Conservation (phyloP, 768 basidiomycete genomes). For the Mycena epipterygia region DNA sequence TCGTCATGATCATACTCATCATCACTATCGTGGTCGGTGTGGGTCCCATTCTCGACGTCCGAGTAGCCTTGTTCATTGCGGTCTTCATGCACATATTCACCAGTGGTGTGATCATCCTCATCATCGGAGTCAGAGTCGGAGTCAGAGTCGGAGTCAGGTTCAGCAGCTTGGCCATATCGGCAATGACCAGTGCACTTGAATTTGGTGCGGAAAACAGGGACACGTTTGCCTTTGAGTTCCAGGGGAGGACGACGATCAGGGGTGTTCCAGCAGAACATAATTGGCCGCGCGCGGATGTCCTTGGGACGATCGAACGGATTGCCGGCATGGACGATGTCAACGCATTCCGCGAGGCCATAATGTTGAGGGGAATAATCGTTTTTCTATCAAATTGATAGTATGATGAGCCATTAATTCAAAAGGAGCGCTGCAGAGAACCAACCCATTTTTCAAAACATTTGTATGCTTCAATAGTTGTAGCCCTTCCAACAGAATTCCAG, state of each 20-base stretch:
- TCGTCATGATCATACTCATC: neutral
- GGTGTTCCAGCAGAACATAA: conserved; percentile 21
- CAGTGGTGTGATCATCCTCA: neutral
- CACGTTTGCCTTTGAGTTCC: neutral
- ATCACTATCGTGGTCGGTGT: no score
- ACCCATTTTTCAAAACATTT: conserved; percentile 14
- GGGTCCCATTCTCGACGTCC: neutral
- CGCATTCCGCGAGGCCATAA: neutral
- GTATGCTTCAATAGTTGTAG: neutral
- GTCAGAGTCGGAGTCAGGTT: neutral
- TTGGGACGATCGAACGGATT: conserved; percentile 22
- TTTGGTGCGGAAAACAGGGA: conserved; percentile 13
- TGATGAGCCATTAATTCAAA: neutral
- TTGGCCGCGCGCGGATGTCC: conserved; percentile 19
- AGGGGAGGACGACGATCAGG: neutral
- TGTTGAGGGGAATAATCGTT: conserved; percentile 24
- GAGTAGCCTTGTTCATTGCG: neutral
- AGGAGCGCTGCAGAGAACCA: neutral
- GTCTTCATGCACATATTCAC: neutral
- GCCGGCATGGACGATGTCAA: conserved; percentile 8
- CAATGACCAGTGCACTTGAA: conserved; percentile 23
- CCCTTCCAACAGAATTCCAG: neutral
- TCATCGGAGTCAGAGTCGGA: neutral
- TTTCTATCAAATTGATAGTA: neutral
- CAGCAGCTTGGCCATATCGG: neutral